A percentile compares a stretch with the other conserved stretches of the same genome.
Evolutionary conservation across 345 rosid species (phyloP).

Genomic region (Punica granatum): DNA sequence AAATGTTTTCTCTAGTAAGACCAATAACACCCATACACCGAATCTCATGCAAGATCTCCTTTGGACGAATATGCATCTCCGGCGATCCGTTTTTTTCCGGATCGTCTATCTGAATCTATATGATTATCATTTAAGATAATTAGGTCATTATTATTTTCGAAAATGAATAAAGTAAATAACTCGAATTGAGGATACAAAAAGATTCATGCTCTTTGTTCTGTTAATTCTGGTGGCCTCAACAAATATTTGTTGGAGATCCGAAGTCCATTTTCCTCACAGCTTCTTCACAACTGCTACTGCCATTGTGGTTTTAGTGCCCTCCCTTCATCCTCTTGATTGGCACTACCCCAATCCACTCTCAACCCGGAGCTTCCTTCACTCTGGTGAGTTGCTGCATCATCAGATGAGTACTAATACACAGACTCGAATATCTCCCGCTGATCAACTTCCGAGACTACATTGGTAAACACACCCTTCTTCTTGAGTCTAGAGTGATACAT

Average conservation of each 20-base stretch:
- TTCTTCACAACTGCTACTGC: neutral
- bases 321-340: neutral
- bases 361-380: too few relatives aligned
- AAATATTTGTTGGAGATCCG: neutral
- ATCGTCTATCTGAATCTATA: conserved; percentile 12
- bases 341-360: too few relatives aligned
- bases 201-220: neutral
- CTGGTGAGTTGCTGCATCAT: neutral
- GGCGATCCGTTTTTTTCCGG: conserved; percentile 12
- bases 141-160: too few relatives aligned
- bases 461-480: neutral
- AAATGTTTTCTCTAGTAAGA: conserved; percentile 27
- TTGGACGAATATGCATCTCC: too few relatives aligned
- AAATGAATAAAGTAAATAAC: neutral
- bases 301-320: neutral
- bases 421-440: neutral
- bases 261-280: neutral
- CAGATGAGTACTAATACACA: neutral
- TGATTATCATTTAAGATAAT: neutral
- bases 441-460: neutral
- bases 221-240: neutral
- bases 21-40: conserved; percentile 19
- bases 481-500: neutral
- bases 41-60: conserved; percentile 31
- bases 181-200: neutral